Percentiles rank a stretch among this genome's conserved stretches.
Evolutionary conservation across 208 protist species (phyloP).

Genomic region (Trypanosoma lewisi): DNA sequence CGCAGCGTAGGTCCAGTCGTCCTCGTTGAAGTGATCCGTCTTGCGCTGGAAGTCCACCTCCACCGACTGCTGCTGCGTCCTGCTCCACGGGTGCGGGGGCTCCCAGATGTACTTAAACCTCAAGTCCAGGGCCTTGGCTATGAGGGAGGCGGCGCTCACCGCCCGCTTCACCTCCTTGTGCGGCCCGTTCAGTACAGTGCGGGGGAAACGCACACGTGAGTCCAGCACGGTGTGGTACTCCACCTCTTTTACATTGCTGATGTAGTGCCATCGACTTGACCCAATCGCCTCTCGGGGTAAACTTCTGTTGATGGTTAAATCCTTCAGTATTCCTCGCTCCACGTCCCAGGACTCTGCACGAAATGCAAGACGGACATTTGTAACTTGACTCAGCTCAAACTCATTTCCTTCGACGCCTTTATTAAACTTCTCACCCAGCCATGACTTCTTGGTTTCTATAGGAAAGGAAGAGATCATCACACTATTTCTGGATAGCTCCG

Average conservation of each 20-base stretch:
- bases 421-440: conserved; percentile 76
- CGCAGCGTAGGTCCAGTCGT: conserved; percentile 84
- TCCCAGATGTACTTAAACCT: conserved; percentile 80
- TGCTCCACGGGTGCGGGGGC: conserved; percentile 74
- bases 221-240: conserved; percentile 88
- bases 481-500: conserved; percentile 87
- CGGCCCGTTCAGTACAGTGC: conserved; percentile 81
- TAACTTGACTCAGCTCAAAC: conserved; percentile 81
- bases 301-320: conserved; percentile 55
- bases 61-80: conserved; percentile 51
- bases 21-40: conserved; percentile 86
- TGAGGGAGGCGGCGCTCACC: conserved; percentile 35
- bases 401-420: conserved; percentile 63
- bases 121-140: conserved; percentile 73
- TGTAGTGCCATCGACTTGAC: conserved; percentile 71
- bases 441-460: conserved; percentile 62
- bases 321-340: conserved; percentile 81
- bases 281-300: conserved; percentile 39
- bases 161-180: conserved; percentile 33
- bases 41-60: conserved; percentile 85
- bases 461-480: conserved; percentile 87
- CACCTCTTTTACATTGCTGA: conserved; percentile 79
- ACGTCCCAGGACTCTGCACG: conserved; percentile 80
- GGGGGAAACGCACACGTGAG: conserved; percentile 84
- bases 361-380: conserved; percentile 80